Percentiles rank a stretch among this genome's conserved stretches.
Conservation (phyloP, 2,329 filamentous ascomycete species). For the Botrytis porri region DNA sequence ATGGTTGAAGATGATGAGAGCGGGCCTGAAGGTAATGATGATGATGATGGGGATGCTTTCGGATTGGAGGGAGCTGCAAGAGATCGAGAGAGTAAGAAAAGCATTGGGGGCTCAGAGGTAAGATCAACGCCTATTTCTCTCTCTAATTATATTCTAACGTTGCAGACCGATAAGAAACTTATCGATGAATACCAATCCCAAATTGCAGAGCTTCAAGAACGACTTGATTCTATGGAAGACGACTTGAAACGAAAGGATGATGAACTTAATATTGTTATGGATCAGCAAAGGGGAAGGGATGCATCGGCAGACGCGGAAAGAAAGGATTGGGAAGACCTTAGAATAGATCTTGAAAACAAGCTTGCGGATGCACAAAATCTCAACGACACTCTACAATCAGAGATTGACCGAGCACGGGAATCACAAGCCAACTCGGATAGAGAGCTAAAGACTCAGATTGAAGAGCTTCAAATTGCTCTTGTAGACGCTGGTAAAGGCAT, state of each 20-base stretch:
- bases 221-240: constrained; percentile 68
- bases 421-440: constrained; percentile 64
- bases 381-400: constrained; percentile 75
- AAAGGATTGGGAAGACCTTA: constrained; percentile 66
- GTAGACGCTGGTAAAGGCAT: constrained; percentile 33
- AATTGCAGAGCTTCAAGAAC: constrained; percentile 70
- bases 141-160: constrained; percentile 27
- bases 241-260: constrained; percentile 69
- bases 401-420: constrained; percentile 70
- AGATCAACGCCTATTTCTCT: constrained; percentile 17
- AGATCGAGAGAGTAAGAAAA: constrained; percentile 41
- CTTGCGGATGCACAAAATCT: constrained; percentile 70
- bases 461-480: constrained; percentile 45
- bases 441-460: constrained; percentile 62
- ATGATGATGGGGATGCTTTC: constrained; percentile 71
- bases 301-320: constrained; percentile 59
- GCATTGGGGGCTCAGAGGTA: constrained; percentile 42
- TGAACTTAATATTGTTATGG: constrained; percentile 59
- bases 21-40: constrained; percentile 70
- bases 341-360: constrained; percentile 67
- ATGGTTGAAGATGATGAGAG: constrained; percentile 92
- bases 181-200: constrained; percentile 79
- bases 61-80: constrained; percentile 48
- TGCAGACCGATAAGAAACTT: constrained; percentile 63
- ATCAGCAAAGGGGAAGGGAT: constrained; percentile 55